Base-by-base conservation (phyloP, 2,329 filamentous ascomycete genomes). In the Dothistroma septosporum region DNA sequence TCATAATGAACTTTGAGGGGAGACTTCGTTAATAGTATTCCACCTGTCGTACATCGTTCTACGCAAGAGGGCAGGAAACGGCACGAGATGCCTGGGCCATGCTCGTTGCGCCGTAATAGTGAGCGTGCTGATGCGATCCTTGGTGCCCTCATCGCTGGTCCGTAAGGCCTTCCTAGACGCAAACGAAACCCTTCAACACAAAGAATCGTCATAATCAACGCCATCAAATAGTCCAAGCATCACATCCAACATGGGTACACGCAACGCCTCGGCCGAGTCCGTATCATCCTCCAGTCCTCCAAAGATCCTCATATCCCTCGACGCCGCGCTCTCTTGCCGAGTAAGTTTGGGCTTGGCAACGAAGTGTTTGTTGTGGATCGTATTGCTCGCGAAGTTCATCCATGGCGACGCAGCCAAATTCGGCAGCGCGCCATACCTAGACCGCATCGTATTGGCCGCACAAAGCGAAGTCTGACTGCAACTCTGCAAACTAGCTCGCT, bases 211-310 rank as follows among this genome's bases (percentile, higher is more conserved):
- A 61, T 78, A 80, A 66, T 80, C 78, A 61, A 76, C 68, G 33
- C 76, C 77, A 59, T 78, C 72, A 64, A 80, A 80, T 14, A 80
- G 72, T 62, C 76, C 74, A 57, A 76, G 76, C 21, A 80, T 77
- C 11, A 80, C 78, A 68, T 77, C 76, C 61, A 80, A 66, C 78
- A 80, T 80, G 2, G 76, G 74, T 55, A 75, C 77, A 55, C 77
- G 71, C 14, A 80, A 72, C 21, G 66, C 67, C 61, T 57, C 57
- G n/a, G 66, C 61, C 0, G 62, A 65, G 22, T 57, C 71, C 72
- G 66, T 70, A 64, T 78, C 77, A 57, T 74, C 75, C 50, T 70
- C 74, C 57, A 75, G 70, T 31, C 77, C 77, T 21, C 78, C 78
- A 65, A 79, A 80, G 63, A 78, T 72, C 33, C 77, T 73, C 44